Base-by-base conservation (phyloP, 768 basidiomycete genomes). In the Pholiota microspora region DNA sequence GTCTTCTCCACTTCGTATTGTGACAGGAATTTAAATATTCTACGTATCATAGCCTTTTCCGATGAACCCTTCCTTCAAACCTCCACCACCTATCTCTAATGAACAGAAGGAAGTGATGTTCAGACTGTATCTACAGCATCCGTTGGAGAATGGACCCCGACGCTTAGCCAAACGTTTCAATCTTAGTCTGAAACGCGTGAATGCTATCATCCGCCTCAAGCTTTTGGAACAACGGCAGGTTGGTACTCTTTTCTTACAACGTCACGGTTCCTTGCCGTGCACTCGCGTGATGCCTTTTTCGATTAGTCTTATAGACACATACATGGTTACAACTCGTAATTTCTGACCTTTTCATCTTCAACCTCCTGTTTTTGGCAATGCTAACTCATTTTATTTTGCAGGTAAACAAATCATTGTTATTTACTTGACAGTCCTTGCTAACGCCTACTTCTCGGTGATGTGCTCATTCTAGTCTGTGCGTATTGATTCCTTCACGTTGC, bases 251-350 rank as follows among this genome's bases (percentile, higher is more conserved):
- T 40, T 24, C 46, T 60, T 58, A 57, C 57, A 58, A 63, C 44
- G 62, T 32, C 44, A 45, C 45, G 60, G 50, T 13, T 45, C 16
- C 32, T 36, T 18, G 48, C 50, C 29, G 59, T 36, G 55, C 42
- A 28, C 45, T 35, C 50, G 50, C 27, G 49, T 65, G 66, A 67
- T 67, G 66, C 53, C 56, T 81, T 73, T 71, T 70, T 71, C 87
- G 93, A 94, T 95, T 95, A 94, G 92, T 95, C 91, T 92, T 92
- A 70, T 86, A 92, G 92, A 92, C 86, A 64, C 58, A 59, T 58
- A 60, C 72, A 81, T 90, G 89, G 88, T 91, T 90, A 83, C 74
- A 83, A 66, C 67, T 62, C 56, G 53, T 63, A 64, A 60, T 62
- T 52, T 54, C 63, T 69, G 64, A 67, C 48, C 53, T 59, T 54